Evolutionary conservation across 2,329 filamentous ascomycete species (phyloP).

Genomic region (Stromatinia cepivora): DNA sequence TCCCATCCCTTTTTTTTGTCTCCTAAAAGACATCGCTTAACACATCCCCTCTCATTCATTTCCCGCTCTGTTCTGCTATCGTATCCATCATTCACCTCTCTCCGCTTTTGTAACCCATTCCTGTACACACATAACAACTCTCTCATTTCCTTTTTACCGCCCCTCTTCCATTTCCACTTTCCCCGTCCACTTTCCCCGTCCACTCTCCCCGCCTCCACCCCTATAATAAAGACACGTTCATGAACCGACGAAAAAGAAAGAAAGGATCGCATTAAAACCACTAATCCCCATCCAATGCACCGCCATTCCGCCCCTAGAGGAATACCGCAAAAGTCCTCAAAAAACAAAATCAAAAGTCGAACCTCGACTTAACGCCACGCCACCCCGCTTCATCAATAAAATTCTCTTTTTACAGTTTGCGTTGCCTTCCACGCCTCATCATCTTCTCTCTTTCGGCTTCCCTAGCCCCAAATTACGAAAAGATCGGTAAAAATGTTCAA

Average conservation of each 20-base stretch:
- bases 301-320: not conserved
- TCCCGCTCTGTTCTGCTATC: slow-evolving; percentile 10
- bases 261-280: slow-evolving; percentile 12
- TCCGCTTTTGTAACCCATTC: not conserved
- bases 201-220: not conserved
- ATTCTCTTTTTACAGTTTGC: slow-evolving; percentile 16
- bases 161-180: too few species aligned
- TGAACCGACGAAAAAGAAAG: slow-evolving; percentile 10
- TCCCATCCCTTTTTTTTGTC: not conserved
- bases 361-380: slow-evolving; percentile 14
- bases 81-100: not conserved
- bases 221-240: slow-evolving; percentile 15
- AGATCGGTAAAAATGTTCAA: not conserved
- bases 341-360: slow-evolving; percentile 1
- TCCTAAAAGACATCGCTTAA: slow-evolving; percentile 1
- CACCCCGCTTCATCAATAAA: slow-evolving; percentile 18
- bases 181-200: not conserved
- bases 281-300: slow-evolving; percentile 12
- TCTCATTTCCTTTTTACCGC: slow-evolving; percentile 1
- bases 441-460: not conserved
- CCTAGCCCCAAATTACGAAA: slow-evolving; percentile 1
- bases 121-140: slow-evolving; percentile 1
- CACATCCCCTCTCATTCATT: not conserved
- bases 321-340: not conserved
- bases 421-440: not conserved